Evolutionary conservation across 2,329 filamentous ascomycete species (phyloP), one percentile per base, ranked within the genome.

Genomic region (Aspergillus ruber): DNA sequence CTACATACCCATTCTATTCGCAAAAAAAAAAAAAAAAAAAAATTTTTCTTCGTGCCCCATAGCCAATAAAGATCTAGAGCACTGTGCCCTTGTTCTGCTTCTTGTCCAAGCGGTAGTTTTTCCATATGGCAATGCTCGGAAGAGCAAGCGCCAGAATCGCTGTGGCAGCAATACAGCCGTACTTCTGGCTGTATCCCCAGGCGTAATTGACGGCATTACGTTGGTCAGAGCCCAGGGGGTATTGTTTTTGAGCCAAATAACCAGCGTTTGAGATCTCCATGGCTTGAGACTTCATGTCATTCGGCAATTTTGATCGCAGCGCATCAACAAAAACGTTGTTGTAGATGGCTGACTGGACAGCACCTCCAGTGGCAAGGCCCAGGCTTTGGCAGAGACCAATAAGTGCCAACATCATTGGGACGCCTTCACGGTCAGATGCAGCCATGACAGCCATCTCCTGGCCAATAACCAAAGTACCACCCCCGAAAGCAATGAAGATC

Each of bases 401-500:
- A 12, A 71, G 46, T 8, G 68, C 61, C 13, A 71, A 56, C 56
- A 69, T 61, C 61, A 70, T 65, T n/a, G 79, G 77, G 3, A 81
- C 69, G 36, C 80, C 72, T 45, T 77, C 71, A 42, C 80, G 79
- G 48, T 74, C 74, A 17, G 76, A 74, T 3, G 76, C 73, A 0
- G 77, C 71, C 62, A 83, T 77, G 38, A 83, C 74, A 3, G 79
- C 78, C 54, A 84, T 76, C 50, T 84, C 75, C 53, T 78, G 68
- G 47, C 73, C 71, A 50, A 81, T 73, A 21, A 81, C 73, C 10
- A 80, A 68, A 21, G 76, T 77, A 46, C 74, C 74, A 12, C 77
- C 78, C 8, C 71, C 72, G 49, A 79, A 69, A 15, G 78, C 77
- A 46, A 80, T 76, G 53, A 81, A 73, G 48, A 81, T 73, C 55